phyloP scores from a whole-genome alignment of 1,139 yeast genomes.

The Lodderomyces parapsilosis region DNA sequence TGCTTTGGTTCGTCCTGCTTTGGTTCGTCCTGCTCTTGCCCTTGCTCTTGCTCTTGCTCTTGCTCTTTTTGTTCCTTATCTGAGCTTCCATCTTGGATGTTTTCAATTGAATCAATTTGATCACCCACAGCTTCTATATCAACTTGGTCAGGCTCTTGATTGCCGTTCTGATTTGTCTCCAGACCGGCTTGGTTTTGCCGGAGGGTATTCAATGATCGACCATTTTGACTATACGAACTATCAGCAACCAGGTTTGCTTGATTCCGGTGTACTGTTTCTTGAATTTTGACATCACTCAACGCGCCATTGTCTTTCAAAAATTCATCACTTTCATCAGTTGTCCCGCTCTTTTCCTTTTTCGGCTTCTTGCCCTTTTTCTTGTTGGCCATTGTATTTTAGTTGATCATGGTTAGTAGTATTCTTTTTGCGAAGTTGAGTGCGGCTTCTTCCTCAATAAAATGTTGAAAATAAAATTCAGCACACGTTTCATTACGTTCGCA shows the following conservation, averaged over 20 bases:
- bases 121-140: not conserved
- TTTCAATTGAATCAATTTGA: not conserved
- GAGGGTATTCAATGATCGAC: too few relatives aligned
- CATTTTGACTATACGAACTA: too few relatives aligned
- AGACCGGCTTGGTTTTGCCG: too few relatives aligned
- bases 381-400: not conserved
- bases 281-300: not conserved
- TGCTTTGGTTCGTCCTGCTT: constrained; percentile 59
- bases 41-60: constrained; percentile 39
- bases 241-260: not conserved
- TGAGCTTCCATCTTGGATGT: not conserved
- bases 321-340: too few relatives aligned
- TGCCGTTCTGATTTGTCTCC: too few relatives aligned
- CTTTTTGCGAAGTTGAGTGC: not conserved
- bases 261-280: not conserved
- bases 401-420: not conserved
- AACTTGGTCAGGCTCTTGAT: not conserved
- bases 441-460: not conserved
- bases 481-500: too few relatives aligned
- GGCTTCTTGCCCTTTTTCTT: not conserved
- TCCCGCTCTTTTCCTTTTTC: too few relatives aligned
- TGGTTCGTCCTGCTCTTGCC: constrained; percentile 20
- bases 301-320: not conserved
- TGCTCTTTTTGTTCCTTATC: not conserved
- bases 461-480: too few relatives aligned